Base-by-base conservation (phyloP, 2,329 filamentous ascomycete genomes). In the Didymella pomorum region DNA sequence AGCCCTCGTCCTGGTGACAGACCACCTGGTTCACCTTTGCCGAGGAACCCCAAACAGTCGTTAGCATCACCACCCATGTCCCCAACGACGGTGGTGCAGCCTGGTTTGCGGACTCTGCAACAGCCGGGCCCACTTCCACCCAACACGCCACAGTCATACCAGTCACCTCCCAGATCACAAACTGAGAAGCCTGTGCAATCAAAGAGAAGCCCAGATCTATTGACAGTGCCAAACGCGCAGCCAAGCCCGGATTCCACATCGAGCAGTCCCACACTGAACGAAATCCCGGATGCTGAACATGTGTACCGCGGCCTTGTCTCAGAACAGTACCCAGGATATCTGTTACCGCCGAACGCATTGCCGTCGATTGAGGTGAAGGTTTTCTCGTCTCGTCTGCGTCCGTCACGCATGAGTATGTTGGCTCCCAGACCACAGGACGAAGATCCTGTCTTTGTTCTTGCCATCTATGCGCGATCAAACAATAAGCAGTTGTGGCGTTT, bases 381-480 rank as follows among this genome's bases (percentile, higher is more conserved):
- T 4, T 92, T 93, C 3, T 98, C 95, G 4, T 98, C 95, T 21
- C 88, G 95, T n/a, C 88, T 99, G 82, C 93, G 92, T 72, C 95
- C 94, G 14, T 97, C 94, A 0, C 84, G 94, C 63, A 88, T 92
- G 35, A 97, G 93, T 73, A 86, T 95, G 66, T 81, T 97, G 70
- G 91, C 88, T 2, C 81, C 93, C 11, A 94, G 87, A 49, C 89
- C 91, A 61, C 82, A 90, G 20, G 93, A 97, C 57, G 94, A 97
- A 72, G 93, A 97, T 68, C 92, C 93, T 0, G 94, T 98, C 0
- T 97, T 98, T 71, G 97, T 93, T 0, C 81, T 99, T 52, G 93
- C 93, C 18, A 81, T 99, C 33, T 89, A 92, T 68, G 90, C 90
- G 10, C 88, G 93, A 53, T 89, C 88, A 0, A 87, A 92, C 61